Conservation (phyloP, 2,329 filamentous ascomycete genomes). For the Trichoderma brevicompactum region DNA sequence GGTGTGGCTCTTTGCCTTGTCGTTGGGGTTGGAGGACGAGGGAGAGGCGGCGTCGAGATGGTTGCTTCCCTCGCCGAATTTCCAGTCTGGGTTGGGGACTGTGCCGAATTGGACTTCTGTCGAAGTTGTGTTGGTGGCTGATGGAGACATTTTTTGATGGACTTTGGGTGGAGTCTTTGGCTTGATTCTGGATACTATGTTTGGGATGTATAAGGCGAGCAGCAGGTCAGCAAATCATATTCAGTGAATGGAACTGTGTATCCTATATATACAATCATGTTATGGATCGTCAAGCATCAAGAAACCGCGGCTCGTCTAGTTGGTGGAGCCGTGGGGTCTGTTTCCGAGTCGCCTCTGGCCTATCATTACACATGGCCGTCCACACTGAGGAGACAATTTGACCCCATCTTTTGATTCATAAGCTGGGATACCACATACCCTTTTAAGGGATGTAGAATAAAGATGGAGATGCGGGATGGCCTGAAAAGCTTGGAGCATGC, state of each 20-base stretch:
- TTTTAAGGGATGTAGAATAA: not conserved
- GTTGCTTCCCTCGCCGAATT: slow-evolving; percentile 68
- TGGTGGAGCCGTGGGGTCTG: slow-evolving; percentile 1
- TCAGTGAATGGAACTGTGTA: too few species aligned
- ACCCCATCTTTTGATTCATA: not conserved
- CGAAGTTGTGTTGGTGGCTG: not conserved
- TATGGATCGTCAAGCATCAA: too few species aligned
- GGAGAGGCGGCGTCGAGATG: slow-evolving; percentile 37
- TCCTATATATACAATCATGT: too few species aligned
- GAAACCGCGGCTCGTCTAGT: not conserved
- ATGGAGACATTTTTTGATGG: slow-evolving; percentile 3
- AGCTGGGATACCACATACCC: not conserved
- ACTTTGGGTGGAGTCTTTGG: too few species aligned
- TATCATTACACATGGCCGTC: not conserved
- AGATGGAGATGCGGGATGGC: not conserved
- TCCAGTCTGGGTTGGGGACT: slow-evolving; percentile 61
- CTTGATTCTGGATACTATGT: too few species aligned
- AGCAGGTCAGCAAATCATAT: too few species aligned
- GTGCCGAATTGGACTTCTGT: not conserved
- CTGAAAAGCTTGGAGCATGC: not conserved
- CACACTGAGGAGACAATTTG: not conserved
- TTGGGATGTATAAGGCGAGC: too few species aligned
- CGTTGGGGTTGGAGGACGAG: slow-evolving; percentile 27
- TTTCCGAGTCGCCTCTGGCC: not conserved
- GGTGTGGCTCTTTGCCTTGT: slow-evolving; percentile 60